Base-by-base conservation (phyloP, 2,329 filamentous ascomycete genomes). In the Arachnomyces sp. region DNA sequence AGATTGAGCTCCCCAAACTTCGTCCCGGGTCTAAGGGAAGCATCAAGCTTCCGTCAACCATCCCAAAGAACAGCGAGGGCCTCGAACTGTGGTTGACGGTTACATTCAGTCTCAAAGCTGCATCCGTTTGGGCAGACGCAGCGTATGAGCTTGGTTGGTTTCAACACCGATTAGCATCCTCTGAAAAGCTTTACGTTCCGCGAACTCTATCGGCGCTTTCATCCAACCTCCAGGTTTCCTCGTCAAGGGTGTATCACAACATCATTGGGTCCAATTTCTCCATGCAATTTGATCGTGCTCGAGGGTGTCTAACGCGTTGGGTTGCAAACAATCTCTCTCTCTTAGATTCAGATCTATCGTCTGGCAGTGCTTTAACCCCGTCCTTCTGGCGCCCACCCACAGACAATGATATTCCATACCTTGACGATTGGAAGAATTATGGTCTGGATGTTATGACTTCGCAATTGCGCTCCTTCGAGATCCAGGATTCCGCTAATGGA, bases 71-170 rank as follows among this genome's bases (percentile, higher is more conserved):
- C 15, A 52, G 57, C 45, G 54, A 58, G 38, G 53, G 55, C 4
- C 56, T 56, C 13, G 70, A 74, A 40, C 56, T 62, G 0, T 72
- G 67, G 49, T 49, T 77, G 28, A 68, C 64, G 2, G 49, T 76
- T 20, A 61, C 60, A 2, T 60, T 78, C 40, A 51, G 55, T 3
- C 62, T 72, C 18, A 63, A 64, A 42, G 48, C 64, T 38, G 49
- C 63, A 3, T 66, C 68, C 0, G 45, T 59, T 0, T 82, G 77
- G 77, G 70, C 72, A 25, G 51, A 69, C 0, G 52, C 62, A 1
- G 67, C 71, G 0, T 72, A 79, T 43, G 74, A 76, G 45, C 58
- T 79, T 16, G 73, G 74, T 3, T 77, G 73, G 69, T 63, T 61
- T 34, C 73, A 80, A 43, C 58, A 64, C 32, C 65, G 66, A 7